Conservation (phyloP, 495 filamentous ascomycete species). For the Annulohypoxylon bovei region DNA sequence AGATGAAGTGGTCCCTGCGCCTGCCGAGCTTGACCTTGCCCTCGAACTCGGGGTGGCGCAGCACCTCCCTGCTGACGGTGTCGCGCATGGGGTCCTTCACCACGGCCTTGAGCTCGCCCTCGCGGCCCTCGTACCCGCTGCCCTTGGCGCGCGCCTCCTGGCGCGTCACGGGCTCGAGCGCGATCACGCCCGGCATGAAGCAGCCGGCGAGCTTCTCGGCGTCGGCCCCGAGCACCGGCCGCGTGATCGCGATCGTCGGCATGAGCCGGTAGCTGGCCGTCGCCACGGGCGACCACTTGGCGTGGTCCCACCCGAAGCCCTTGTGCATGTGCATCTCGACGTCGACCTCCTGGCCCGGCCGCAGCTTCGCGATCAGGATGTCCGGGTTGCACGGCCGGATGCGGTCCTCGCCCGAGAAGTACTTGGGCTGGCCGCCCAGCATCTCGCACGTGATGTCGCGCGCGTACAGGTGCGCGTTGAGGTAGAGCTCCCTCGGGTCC, state of each 20-base stretch:
- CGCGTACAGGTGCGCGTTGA: conserved; percentile 88
- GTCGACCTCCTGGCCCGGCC: conserved; percentile 87
- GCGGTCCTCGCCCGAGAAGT: conserved; percentile 71
- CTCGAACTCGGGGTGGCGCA: conserved; percentile 93
- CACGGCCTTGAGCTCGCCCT: conserved; percentile 82
- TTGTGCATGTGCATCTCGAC: conserved; percentile 90
- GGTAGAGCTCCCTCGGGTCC: conserved; percentile 84
- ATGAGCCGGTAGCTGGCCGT: conserved; percentile 92
- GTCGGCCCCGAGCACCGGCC: conserved; percentile 84
- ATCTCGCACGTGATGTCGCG: conserved; percentile 78
- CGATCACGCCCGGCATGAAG: conserved; percentile 91
- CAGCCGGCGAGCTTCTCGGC: conserved; percentile 90
- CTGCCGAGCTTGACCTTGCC: conserved; percentile 94
- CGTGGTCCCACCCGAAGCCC: conserved; percentile 92
- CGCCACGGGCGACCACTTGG: conserved; percentile 97
- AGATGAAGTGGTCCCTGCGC: conserved; percentile 95
- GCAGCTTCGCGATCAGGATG: conserved; percentile 92
- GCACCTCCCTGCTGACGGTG: conserved; percentile 90
- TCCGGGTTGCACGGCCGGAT: conserved; percentile 86
- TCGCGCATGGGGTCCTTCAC: conserved; percentile 85
- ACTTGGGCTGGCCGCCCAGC: conserved; percentile 74
- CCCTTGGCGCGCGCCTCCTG: conserved; percentile 69
- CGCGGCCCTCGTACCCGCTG: conserved; percentile 76
- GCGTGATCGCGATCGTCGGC: conserved; percentile 81
- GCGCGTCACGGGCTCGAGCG: conserved; percentile 73